Conservation (phyloP, 208 protist genomes). For the Acanthamoeba culbertsoni region DNA sequence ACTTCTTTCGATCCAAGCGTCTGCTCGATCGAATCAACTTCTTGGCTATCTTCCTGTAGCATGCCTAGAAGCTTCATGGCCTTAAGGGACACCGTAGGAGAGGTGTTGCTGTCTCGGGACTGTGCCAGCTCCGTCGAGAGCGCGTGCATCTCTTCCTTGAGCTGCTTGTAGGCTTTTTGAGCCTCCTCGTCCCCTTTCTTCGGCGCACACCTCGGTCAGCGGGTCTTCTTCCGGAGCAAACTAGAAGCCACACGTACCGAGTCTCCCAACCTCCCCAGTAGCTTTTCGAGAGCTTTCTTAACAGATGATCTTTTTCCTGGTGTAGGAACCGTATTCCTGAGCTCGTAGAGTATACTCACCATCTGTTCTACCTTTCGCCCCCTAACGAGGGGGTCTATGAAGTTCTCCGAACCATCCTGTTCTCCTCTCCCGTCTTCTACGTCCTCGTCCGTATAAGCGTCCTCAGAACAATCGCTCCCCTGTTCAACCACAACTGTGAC, state of each 20-base stretch:
- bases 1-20: not conserved
- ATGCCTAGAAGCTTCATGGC: conserved; percentile 4
- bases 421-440: not conserved
- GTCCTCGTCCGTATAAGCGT: not conserved
- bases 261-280: too few species aligned
- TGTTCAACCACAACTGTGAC: not conserved
- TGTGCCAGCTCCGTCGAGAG: not conserved
- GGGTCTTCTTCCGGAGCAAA: too few species aligned
- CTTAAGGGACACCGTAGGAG: not conserved
- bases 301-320: too few species aligned
- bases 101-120: not conserved
- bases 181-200: not conserved
- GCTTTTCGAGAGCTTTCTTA: too few species aligned
- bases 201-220: not conserved
- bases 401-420: not conserved
- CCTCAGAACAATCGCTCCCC: not conserved
- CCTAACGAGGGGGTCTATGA: not conserved
- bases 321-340: not conserved
- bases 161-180: not conserved
- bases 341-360: conserved; percentile 11
- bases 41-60: too few species aligned
- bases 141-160: not conserved
- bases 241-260: too few species aligned
- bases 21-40: not conserved
- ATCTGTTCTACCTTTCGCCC: not conserved